phyloP scores from a whole-genome alignment of 2,329 filamentous ascomycete species.

The Aureobasidium sp. region DNA sequence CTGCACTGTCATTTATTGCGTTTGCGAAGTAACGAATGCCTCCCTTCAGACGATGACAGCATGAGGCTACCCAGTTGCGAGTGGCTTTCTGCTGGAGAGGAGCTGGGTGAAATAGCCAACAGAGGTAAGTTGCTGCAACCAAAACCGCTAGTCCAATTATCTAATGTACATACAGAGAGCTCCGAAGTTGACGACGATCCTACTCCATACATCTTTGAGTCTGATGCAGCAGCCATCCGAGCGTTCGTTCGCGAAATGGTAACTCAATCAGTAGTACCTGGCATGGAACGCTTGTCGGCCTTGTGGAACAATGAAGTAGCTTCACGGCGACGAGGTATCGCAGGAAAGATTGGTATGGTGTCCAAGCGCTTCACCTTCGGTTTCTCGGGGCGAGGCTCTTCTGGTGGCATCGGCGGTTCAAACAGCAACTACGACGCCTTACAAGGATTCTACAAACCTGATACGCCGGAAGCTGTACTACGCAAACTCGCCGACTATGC shows the following conservation, averaged over 20 bases:
- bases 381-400: slow-evolving; percentile 60
- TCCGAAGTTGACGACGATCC: slow-evolving; percentile 64
- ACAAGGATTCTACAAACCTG: slow-evolving; percentile 74
- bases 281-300: slow-evolving; percentile 87
- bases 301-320: slow-evolving; percentile 98
- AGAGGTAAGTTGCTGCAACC: slow-evolving; percentile 38
- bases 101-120: slow-evolving; percentile 63
- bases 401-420: slow-evolving; percentile 44
- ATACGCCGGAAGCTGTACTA: slow-evolving; percentile 81
- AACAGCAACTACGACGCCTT: slow-evolving; percentile 67
- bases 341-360: slow-evolving; percentile 87
- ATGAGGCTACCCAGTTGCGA: slow-evolving; percentile 71
- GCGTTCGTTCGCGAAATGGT: slow-evolving; percentile 92
- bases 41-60: slow-evolving; percentile 86
- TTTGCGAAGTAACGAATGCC: slow-evolving; percentile 74
- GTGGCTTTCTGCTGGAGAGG: slow-evolving; percentile 84
- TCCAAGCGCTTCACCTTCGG: slow-evolving; percentile 78
- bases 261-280: slow-evolving; percentile 86
- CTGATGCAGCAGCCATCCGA: slow-evolving; percentile 78
- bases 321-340: slow-evolving; percentile 77
- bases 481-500: slow-evolving; percentile 89
- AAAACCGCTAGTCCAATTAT: no score
- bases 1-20: slow-evolving; percentile 89
- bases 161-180: slow-evolving; percentile 24
- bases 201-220: slow-evolving; percentile 78